A percentile compares a stretch with the other conserved stretches of the same genome.
Conservation (phyloP, 176 grass and related monocot species). For the Carex littledalei region DNA sequence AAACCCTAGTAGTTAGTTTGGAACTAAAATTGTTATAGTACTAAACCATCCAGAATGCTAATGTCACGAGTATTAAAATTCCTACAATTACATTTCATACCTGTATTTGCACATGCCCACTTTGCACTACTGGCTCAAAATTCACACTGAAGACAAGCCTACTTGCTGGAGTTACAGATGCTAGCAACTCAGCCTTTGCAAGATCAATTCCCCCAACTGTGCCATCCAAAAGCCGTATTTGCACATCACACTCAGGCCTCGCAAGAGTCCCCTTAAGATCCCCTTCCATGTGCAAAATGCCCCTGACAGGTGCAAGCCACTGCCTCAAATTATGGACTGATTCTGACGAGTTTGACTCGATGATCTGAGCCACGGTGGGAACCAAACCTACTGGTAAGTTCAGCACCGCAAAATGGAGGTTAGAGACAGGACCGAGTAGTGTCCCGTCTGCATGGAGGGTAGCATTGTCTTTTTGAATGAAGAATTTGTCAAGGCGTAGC, state of each 20-base stretch:
- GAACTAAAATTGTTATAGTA: not conserved
- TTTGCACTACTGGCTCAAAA: conserved; percentile 78
- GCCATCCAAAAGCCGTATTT: conserved; percentile 93
- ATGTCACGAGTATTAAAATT: not conserved
- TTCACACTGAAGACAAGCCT: conserved; percentile 92
- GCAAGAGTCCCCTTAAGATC: conserved; percentile 87
- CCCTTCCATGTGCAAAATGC: conserved; percentile 99
- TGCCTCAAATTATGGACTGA: conserved; percentile 91
- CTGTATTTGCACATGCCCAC: conserved; percentile 93
- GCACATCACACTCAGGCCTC: conserved; percentile 95
- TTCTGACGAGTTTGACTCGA: conserved; percentile 86
- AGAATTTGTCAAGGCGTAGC: conserved; percentile 80
- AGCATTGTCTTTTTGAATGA: conserved; percentile 99
- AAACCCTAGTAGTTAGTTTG: not conserved
- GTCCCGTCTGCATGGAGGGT: conserved; percentile 97
- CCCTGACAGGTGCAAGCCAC: conserved; percentile 90
- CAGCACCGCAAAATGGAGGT: conserved; percentile 98
- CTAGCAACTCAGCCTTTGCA: conserved; percentile 81
- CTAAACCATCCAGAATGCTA: not conserved
- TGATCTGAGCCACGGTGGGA: conserved; percentile 83
- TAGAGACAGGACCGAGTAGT: conserved; percentile 80
- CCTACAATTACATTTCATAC: not conserved
- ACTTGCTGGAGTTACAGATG: conserved; percentile 78
- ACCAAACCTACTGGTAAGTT: conserved; percentile 94
- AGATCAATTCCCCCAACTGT: conserved; percentile 90